These are phyloP conservation scores for Scutellaria minor DNA, from an alignment of 257 asterid species.

Conservation along the genomic window DNA sequence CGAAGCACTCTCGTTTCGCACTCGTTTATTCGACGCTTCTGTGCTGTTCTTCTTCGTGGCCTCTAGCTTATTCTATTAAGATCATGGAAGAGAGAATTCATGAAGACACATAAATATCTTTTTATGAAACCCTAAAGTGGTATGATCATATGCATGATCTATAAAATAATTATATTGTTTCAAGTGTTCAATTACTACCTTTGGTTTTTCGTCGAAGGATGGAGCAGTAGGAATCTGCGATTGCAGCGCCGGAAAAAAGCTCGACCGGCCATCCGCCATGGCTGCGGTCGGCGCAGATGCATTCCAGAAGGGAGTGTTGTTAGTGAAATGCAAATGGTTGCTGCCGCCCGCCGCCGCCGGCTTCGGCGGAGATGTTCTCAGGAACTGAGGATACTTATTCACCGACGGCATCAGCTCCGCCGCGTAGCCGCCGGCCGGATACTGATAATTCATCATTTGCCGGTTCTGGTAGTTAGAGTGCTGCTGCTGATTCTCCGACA, in stretches of 20 bases:
- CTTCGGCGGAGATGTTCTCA: slow-evolving; percentile 56
- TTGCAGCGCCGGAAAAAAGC: slow-evolving; percentile 60
- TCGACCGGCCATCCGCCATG: slow-evolving; percentile 49
- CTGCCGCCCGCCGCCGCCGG: slow-evolving; percentile 39
- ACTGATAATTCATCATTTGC: slow-evolving; percentile 40
- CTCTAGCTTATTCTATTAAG: slow-evolving; percentile 43
- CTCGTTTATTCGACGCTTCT: slow-evolving; percentile 63
- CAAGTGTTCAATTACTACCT: slow-evolving; percentile 7
- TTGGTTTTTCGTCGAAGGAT: slow-evolving; percentile 47
- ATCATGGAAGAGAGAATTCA: background rate
- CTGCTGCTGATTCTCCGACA: slow-evolving; percentile 47
- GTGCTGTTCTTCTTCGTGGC: slow-evolving; percentile 47
- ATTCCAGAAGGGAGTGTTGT: slow-evolving; percentile 79
- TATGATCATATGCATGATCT: background rate
- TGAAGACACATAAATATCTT: background rate
- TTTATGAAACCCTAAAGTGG: slow-evolving; percentile 35
- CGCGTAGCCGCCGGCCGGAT: slow-evolving; percentile 42
- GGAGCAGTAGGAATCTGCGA: slow-evolving; percentile 51
- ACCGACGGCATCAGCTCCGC: slow-evolving; percentile 42
- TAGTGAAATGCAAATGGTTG: slow-evolving; percentile 70
- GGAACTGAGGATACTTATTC: slow-evolving; percentile 63
- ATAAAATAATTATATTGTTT: background rate
- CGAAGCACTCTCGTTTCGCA: slow-evolving; percentile 62
- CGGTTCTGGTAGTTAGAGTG: slow-evolving; percentile 37
- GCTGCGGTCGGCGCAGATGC: slow-evolving; percentile 51